Evolutionary conservation across 129 eudicot species (phyloP).

Genomic region (Chrysanthemum lavandulifolium): DNA sequence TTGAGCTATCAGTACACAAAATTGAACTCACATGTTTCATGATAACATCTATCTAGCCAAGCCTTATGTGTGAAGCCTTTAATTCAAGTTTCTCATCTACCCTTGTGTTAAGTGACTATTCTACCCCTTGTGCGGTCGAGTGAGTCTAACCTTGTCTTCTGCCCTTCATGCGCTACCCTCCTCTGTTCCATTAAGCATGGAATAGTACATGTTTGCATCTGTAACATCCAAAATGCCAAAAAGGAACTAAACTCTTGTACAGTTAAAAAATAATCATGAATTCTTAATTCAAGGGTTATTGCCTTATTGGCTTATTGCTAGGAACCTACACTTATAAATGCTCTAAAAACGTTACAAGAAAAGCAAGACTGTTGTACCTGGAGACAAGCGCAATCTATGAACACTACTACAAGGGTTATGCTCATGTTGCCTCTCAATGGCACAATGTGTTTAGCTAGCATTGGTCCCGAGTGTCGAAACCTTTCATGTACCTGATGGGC

Average conservation of each 20-base stretch:
- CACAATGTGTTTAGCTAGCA: constrained; percentile 34
- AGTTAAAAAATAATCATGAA: background rate
- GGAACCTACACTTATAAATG: background rate
- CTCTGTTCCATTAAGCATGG: background rate
- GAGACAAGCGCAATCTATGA: constrained; percentile 46
- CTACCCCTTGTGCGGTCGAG: background rate
- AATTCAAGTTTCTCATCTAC: constrained; percentile 24
- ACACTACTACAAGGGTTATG: constrained; percentile 15
- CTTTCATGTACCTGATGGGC: constrained; percentile 24
- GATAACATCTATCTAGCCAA: background rate
- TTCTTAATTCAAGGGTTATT: background rate
- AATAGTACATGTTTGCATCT: constrained; percentile 15
- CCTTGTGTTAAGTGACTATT: constrained; percentile 21
- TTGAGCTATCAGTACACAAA: background rate
- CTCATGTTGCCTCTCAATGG: constrained; percentile 26
- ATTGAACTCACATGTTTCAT: background rate
- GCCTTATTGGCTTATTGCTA: background rate
- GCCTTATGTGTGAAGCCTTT: constrained; percentile 5
- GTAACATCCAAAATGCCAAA: constrained; percentile 9
- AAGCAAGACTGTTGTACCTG: constrained; percentile 33
- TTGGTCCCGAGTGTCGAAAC: constrained; percentile 34
- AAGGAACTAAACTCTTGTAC: background rate
- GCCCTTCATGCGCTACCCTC: constrained; percentile 21
- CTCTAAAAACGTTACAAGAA: background rate
- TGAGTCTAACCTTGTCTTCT: constrained; percentile 10